A percentile compares a stretch with the other conserved stretches of the same genome.
Evolutionary conservation across 306 rosid genomes (phyloP).

Genomic region (Acacia crassicarpa): DNA sequence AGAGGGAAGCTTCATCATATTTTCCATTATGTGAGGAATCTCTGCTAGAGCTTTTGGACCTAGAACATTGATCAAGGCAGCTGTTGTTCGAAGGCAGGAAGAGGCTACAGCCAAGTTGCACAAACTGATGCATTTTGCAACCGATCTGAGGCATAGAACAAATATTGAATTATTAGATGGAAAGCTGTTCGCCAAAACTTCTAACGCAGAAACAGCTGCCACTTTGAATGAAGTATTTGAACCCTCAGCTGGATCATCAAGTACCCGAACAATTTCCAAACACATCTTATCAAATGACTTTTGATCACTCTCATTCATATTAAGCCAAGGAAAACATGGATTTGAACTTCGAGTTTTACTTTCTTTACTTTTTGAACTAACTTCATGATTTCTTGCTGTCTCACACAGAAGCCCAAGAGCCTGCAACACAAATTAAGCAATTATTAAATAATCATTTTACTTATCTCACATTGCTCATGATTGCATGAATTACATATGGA

Average conservation of each 20-base stretch:
- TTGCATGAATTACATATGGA: background rate
- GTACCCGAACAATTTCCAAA: slow-evolving; percentile 53
- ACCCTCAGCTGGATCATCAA: slow-evolving; percentile 52
- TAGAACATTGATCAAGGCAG: slow-evolving; percentile 73
- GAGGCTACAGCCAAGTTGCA: slow-evolving; percentile 52
- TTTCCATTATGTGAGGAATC: slow-evolving; percentile 79
- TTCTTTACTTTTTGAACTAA: slow-evolving; percentile 42
- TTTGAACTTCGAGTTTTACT: slow-evolving; percentile 41
- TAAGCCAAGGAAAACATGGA: slow-evolving; percentile 49
- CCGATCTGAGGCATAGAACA: slow-evolving; percentile 58
- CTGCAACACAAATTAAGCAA: slow-evolving; percentile 45
- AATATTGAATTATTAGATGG: slow-evolving; percentile 60
- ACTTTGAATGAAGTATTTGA: slow-evolving; percentile 62
- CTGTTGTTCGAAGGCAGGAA: slow-evolving; percentile 73
- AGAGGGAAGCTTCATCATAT: slow-evolving; percentile 55
- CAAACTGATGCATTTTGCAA: slow-evolving; percentile 51
- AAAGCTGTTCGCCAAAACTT: slow-evolving; percentile 63
- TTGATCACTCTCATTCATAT: slow-evolving; percentile 54
- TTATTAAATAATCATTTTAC: slow-evolving; percentile 26
- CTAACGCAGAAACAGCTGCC: slow-evolving; percentile 84
- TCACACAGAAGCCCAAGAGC: slow-evolving; percentile 84
- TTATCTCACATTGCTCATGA: background rate
- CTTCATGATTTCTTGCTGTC: slow-evolving; percentile 51
- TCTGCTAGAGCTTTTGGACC: slow-evolving; percentile 79
- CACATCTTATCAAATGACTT: slow-evolving; percentile 57